Evolutionary conservation across 371 early-diverging fungal species (phyloP).

Genomic region (Catenaria anguillulae): DNA sequence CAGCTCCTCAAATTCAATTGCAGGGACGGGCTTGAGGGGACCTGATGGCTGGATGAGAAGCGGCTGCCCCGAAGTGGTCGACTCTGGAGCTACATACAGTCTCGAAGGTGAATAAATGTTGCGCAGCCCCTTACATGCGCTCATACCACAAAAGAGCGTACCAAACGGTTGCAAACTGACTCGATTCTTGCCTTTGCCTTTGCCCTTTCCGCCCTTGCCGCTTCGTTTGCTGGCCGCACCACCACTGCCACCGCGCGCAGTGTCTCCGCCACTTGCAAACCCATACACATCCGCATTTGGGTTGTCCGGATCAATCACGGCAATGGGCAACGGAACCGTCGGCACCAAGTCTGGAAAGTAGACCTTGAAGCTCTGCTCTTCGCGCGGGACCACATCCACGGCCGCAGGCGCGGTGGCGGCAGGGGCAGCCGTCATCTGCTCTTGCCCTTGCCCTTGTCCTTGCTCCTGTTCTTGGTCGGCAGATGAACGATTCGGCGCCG

Average conservation of each 20-base stretch:
- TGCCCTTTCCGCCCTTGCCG: too few relatives aligned
- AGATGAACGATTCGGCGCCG: too few relatives aligned
- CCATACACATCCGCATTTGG: slow-evolving; percentile 4
- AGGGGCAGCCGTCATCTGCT: too few relatives aligned
- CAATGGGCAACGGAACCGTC: slow-evolving; percentile 30
- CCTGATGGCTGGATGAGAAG: neutral
- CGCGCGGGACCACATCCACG: slow-evolving; percentile 34
- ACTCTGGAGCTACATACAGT: too few relatives aligned
- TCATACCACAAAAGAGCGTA: neutral
- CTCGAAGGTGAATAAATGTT: too few relatives aligned
- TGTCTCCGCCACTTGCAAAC: too few relatives aligned
- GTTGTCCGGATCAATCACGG: slow-evolving; percentile 11
- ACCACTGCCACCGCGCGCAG: too few relatives aligned
- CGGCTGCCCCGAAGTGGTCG: neutral
- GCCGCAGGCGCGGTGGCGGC: neutral
- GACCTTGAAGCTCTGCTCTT: slow-evolving; percentile 65
- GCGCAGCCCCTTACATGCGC: too few relatives aligned
- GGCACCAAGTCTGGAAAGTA: slow-evolving; percentile 64
- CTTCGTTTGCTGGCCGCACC: slow-evolving; percentile 7
- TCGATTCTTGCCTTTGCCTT: too few relatives aligned
- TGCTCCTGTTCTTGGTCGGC: too few relatives aligned
- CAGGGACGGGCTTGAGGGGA: neutral
- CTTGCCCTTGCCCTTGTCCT: too few relatives aligned
- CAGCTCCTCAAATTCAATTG: slow-evolving; percentile 5
- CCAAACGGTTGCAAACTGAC: neutral